Evolutionary conservation across 1,284 basidiomycete species (phyloP).

Genomic region (Apiotrichum porosum): DNA sequence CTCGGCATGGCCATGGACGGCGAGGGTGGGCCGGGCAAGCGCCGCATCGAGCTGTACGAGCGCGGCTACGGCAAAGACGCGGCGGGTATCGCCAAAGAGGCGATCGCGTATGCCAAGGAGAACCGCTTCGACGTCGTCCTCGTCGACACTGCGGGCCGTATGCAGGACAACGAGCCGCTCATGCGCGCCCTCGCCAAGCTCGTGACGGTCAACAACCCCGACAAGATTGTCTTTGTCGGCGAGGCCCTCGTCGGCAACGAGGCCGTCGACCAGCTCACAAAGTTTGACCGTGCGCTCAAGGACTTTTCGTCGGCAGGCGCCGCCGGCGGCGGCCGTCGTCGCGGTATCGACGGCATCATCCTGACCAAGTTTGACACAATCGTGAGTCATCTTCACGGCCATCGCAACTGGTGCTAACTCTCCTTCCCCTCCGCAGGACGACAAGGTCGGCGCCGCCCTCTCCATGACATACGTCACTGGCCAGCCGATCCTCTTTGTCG

Average conservation of each 20-base stretch:
- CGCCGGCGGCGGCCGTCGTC: slow-evolving; percentile 45
- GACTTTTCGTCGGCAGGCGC: slow-evolving; percentile 62
- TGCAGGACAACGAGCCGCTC: slow-evolving; percentile 98
- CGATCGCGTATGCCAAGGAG: slow-evolving; percentile 78
- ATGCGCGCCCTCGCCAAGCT: slow-evolving; percentile 99
- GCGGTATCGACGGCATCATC: slow-evolving; percentile 93
- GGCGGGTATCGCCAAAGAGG: slow-evolving; percentile 93
- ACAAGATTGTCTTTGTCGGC: slow-evolving; percentile 94
- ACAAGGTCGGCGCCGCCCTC: slow-evolving; percentile 84
- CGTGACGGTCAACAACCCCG: slow-evolving; percentile 82
- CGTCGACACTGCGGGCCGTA: slow-evolving; percentile 94
- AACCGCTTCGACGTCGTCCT: slow-evolving; percentile 89
- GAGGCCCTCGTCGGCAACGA: slow-evolving; percentile 95
- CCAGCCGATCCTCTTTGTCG: slow-evolving; percentile 92
- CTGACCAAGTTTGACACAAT: slow-evolving; percentile 98
- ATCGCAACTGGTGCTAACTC: neutral
- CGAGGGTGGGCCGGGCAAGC: slow-evolving; percentile 2
- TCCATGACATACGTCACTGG: slow-evolving; percentile 98
- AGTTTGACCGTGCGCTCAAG: slow-evolving; percentile 84
- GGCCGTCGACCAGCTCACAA: slow-evolving; percentile 89
- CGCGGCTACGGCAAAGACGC: slow-evolving; percentile 98
- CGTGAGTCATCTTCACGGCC: slow-evolving; percentile 31
- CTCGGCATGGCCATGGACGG: slow-evolving; percentile 50
- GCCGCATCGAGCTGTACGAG: slow-evolving; percentile 78
- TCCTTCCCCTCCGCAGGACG: no score